Conservation (phyloP, 2,329 filamentous ascomycete species). For the Xylaria sp. region DNA sequence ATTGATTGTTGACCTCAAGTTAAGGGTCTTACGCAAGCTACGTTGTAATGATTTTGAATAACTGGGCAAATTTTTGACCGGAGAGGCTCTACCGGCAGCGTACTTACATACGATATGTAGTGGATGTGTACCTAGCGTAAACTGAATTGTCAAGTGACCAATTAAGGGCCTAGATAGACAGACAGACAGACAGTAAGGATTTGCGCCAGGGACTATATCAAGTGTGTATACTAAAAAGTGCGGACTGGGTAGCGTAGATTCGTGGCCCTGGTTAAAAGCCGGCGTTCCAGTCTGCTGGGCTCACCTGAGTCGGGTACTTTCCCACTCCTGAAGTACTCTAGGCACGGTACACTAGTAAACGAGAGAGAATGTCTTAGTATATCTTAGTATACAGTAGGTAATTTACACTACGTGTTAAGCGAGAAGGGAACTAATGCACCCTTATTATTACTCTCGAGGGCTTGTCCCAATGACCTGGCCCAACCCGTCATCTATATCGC, state of each 20-base stretch:
- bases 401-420: constrained; percentile 30
- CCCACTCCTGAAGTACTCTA: neutral
- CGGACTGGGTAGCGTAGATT: constrained; percentile 20
- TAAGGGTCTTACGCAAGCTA: neutral
- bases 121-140: neutral
- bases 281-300: constrained; percentile 37
- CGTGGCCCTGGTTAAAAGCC: constrained; percentile 22
- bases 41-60: constrained; percentile 4
- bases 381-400: neutral
- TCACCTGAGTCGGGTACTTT: constrained; percentile 26
- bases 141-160: neutral
- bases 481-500: constrained; percentile 48
- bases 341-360: neutral
- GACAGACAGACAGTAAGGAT: neutral
- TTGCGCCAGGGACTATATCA: neutral
- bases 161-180: neutral
- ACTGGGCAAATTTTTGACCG: neutral
- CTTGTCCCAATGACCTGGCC: constrained; percentile 34
- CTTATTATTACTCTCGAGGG: constrained; percentile 24
- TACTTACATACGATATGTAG: neutral
- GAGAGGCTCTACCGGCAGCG: neutral
- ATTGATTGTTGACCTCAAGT: neutral
- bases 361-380: neutral
- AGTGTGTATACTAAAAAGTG: neutral
- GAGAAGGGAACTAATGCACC: constrained; percentile 47